A percentile compares a stretch with the other conserved stretches of the same genome.
Conservation (phyloP, 2,329 filamentous ascomycete species). For the Fusarium abutilonis region DNA sequence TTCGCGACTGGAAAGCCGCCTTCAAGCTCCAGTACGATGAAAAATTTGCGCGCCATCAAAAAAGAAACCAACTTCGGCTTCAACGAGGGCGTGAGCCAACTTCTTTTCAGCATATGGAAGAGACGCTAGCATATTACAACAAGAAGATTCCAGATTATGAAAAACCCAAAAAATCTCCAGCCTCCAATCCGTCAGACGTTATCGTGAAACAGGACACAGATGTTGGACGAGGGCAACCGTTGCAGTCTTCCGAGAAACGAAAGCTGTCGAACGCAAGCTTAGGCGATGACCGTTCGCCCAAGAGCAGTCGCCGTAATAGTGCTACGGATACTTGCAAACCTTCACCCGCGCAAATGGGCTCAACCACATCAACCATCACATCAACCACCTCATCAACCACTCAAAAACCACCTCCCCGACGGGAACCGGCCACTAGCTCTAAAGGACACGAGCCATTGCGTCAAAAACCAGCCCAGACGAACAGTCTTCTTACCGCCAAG, state of each 20-base stretch:
- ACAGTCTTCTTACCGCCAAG: slow-evolving; percentile 15
- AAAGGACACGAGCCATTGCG: slow-evolving; percentile 3
- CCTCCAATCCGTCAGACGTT: slow-evolving; percentile 5
- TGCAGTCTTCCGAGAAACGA: slow-evolving; percentile 5
- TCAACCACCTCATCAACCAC: background rate
- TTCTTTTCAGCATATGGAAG: slow-evolving; percentile 32
- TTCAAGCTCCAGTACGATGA: slow-evolving; percentile 37
- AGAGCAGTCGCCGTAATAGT: slow-evolving; percentile 13
- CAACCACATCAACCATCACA: background rate
- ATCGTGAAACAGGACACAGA: slow-evolving; percentile 8
- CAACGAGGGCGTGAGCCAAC: slow-evolving; percentile 50
- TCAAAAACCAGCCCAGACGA: slow-evolving; percentile 11
- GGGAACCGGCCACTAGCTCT: slow-evolving; percentile 7
- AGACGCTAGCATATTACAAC: slow-evolving; percentile 36
- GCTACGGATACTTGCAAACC: slow-evolving; percentile 3
- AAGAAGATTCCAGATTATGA: slow-evolving; percentile 23
- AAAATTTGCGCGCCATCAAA: slow-evolving; percentile 53
- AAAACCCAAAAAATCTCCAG: slow-evolving; percentile 1
- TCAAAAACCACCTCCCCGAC: slow-evolving; percentile 6
- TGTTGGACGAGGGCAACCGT: slow-evolving; percentile 4
- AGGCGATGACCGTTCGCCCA: slow-evolving; percentile 7
- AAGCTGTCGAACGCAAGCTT: slow-evolving; percentile 1
- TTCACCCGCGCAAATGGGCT: background rate
- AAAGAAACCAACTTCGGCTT: slow-evolving; percentile 57
- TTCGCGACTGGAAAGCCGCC: slow-evolving; percentile 53